Base-by-base conservation (phyloP, 495 filamentous ascomycete genomes). In the Melanomma pulvis-pyrius region DNA sequence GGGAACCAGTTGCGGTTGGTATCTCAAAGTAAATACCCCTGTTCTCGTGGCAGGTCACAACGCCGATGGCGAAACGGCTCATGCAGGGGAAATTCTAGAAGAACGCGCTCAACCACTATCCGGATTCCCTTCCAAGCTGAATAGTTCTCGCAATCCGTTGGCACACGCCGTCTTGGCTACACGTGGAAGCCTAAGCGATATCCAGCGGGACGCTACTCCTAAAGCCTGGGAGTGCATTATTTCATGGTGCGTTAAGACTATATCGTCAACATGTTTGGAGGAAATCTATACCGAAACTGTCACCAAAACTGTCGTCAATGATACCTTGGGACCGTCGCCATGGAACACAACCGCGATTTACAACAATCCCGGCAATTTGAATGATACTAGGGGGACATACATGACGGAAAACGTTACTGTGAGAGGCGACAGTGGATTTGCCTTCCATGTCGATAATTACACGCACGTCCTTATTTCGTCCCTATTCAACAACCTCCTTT, bases 1-100 rank as follows among this genome's bases (percentile, higher is more conserved):
- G 56, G 56, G 56, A 28, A 61, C 64, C 28, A 28, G 49, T 30
- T 67, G 64, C 41, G 64, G 64, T 32, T 67, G 47, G 39, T 67
- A 47, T 30, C 41, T 67, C 17, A 67, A 51, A 56, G 21, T 34
- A 7, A 44, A 50, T 36, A 25, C 59, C 21, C 53, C 63, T 17
- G 30, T 66, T 28, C 53, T 67, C 19, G 54, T 67, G 56, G 57
- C 24, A 39, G 64, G 64, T 15, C 62, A 61, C 47, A 55, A 39
- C 32, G 47, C 29, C 50, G 64, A 59, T 26, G n/a, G 25, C 32
- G 24, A 28, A 24, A 59, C 44, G 13, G 48, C 32, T 32, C 26
- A 61, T 46, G 22, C 64, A 11, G 64, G 64, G 26, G 64, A 67
- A 39, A 39, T 60, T 25, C 41, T 67, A 19, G 11, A 47, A 21